Percentiles rank a stretch among this genome's conserved stretches.
Evolutionary conservation across 2,329 filamentous ascomycete species (phyloP).

Genomic region (Colletotrichum sp.): DNA sequence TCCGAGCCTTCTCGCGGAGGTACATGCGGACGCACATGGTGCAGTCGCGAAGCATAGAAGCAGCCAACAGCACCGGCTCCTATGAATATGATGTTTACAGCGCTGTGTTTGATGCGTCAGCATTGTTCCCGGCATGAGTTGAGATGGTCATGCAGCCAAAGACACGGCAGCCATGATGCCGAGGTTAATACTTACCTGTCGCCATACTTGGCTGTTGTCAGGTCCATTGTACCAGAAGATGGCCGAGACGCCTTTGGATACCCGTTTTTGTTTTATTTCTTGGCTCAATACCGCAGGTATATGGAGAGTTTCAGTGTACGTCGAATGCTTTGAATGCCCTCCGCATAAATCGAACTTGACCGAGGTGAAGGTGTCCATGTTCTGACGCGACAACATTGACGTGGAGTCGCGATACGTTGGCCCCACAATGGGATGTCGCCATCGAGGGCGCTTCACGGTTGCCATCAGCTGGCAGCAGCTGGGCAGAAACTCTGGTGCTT

Average conservation of each 20-base stretch:
- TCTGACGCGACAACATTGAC: neutral
- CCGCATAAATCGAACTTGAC: neutral
- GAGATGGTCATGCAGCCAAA: neutral
- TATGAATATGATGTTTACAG: constrained; percentile 68
- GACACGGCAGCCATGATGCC: neutral
- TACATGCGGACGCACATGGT: constrained; percentile 47
- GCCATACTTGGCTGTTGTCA: neutral
- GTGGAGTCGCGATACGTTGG: neutral
- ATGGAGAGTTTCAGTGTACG: neutral
- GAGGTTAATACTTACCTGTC: neutral
- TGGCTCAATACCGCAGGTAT: neutral
- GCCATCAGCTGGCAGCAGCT: neutral
- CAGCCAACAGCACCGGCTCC: constrained; percentile 75
- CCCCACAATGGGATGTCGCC: neutral
- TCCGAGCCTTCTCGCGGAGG: neutral
- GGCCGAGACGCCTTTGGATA: neutral
- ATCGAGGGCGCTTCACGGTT: neutral
- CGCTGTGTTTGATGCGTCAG: constrained; percentile 30
- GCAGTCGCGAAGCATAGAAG: constrained; percentile 73
- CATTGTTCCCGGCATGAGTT: neutral
- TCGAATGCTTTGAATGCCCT: neutral
- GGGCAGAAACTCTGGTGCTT: neutral
- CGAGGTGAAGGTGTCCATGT: neutral
- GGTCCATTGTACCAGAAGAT: neutral
- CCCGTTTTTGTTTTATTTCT: neutral